These are phyloP conservation scores for Blastosporella zonata DNA, from an alignment of 1,284 basidiomycete species.

Conservation along the genomic window DNA sequence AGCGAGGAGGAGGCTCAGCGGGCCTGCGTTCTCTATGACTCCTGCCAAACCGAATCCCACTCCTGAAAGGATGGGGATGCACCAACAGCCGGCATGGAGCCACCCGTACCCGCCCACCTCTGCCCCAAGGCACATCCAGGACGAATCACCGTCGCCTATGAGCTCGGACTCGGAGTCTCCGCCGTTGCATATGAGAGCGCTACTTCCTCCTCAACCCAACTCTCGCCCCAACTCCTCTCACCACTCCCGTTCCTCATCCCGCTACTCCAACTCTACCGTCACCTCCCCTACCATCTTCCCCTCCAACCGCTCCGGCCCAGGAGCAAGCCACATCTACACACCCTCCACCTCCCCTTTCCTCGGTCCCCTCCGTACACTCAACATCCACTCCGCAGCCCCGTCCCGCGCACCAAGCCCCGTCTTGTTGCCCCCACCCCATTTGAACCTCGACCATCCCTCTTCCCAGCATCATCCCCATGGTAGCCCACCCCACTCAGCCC, in stretches of 20 bases:
- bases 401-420: conserved; percentile 69
- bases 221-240: conserved; percentile 3
- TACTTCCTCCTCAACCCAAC: conserved; percentile 23
- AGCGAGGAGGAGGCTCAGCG: conserved; percentile 43
- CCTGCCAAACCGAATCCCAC: conserved; percentile 30
- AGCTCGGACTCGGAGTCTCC: conserved; percentile 63
- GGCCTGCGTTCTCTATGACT: conserved; percentile 51
- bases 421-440: conserved; percentile 50
- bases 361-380: conserved; percentile 73
- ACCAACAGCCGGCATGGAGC: conserved; percentile 30
- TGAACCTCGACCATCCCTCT: conserved; percentile 6
- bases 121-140: conserved; percentile 31
- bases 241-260: conserved; percentile 22
- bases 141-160: conserved; percentile 64
- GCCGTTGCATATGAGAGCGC: conserved; percentile 22
- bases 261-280: neutral
- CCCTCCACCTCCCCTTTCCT: conserved; percentile 83
- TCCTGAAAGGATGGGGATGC: conserved; percentile 26
- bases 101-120: conserved; percentile 41
- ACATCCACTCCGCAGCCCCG: conserved; percentile 64
- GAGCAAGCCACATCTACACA: conserved; percentile 39
- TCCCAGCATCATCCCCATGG: neutral
- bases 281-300: conserved; percentile 20
- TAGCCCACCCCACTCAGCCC: conserved; percentile 27
- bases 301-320: conserved; percentile 24